These are phyloP conservation scores for Blastocrithidia nonstop DNA, from an alignment of 208 protist genomes.

Conservation along the genomic window DNA sequence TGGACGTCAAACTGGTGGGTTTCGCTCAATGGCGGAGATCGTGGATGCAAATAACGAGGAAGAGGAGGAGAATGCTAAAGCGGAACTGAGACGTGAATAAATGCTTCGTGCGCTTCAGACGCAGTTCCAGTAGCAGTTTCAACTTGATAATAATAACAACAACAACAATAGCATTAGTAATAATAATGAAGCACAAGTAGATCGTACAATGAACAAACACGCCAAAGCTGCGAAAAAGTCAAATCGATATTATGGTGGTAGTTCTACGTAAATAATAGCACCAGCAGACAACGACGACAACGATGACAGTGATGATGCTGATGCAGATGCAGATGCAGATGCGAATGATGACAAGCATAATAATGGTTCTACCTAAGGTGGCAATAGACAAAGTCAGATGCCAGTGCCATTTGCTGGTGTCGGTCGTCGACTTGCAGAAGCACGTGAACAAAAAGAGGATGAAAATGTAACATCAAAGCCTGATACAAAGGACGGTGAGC, in stretches of 20 bases:
- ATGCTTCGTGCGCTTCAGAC: no score
- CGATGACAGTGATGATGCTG: neutral
- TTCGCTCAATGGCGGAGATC: constrained; percentile 35
- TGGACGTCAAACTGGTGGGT: no score
- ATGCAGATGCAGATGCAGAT: neutral
- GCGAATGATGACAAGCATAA: constrained; percentile 3
- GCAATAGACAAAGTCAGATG: no score
- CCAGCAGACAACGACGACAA: constrained; percentile 7
- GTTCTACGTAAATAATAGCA: constrained; percentile 37
- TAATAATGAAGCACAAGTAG: no score
- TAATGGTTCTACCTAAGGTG: no score
- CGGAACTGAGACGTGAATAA: constrained; percentile 11
- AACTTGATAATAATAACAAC: no score
- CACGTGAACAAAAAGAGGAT: neutral
- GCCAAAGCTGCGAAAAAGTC: constrained; percentile 15
- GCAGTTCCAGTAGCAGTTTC: no score
- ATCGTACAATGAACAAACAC: constrained; percentile 2
- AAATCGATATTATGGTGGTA: constrained; percentile 47
- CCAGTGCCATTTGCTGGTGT: neutral
- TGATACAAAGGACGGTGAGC: no score
- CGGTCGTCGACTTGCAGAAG: neutral
- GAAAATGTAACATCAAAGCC: no score
- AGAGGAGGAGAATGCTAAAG: constrained; percentile 11
- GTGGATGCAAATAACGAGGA: constrained; percentile 21
- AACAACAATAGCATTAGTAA: no score